A percentile compares a stretch with the other conserved stretches of the same genome.
phyloP scores from a whole-genome alignment of 2,329 filamentous ascomycete genomes.

The Colletotrichum somersetense region DNA sequence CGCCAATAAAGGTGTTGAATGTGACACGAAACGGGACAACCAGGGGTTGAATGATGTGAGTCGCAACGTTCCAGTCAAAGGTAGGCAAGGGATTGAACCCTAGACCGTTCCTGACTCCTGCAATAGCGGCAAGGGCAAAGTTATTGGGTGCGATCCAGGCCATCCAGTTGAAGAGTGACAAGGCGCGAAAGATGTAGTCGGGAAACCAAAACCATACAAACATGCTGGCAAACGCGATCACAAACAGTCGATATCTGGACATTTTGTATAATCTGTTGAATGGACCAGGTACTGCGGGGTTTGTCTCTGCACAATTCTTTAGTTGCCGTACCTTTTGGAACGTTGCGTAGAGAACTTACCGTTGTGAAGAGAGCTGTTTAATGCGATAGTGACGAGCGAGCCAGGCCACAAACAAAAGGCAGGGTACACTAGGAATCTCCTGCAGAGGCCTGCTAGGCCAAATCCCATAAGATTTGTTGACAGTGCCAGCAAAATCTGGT shows the following conservation, averaged over 20 bases:
- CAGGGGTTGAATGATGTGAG: slow-evolving; percentile 48
- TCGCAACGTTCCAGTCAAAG: slow-evolving; percentile 56
- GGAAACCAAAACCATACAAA: slow-evolving; percentile 67
- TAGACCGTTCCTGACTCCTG: slow-evolving; percentile 53
- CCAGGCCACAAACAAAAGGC: slow-evolving; percentile 64
- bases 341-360: slow-evolving; percentile 45
- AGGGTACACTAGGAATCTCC: slow-evolving; percentile 63
- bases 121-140: slow-evolving; percentile 51
- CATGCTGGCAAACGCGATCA: slow-evolving; percentile 56
- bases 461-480: slow-evolving; percentile 66
- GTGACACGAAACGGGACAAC: slow-evolving; percentile 49
- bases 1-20: slow-evolving; percentile 50
- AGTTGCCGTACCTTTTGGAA: slow-evolving; percentile 4
- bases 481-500: slow-evolving; percentile 60
- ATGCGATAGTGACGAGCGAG: slow-evolving; percentile 59
- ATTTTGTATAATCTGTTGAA: slow-evolving; percentile 51
- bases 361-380: slow-evolving; percentile 58
- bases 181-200: slow-evolving; percentile 60
- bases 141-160: slow-evolving; percentile 62
- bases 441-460: slow-evolving; percentile 61
- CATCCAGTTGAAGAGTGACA: slow-evolving; percentile 63
- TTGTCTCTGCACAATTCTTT: slow-evolving; percentile 39
- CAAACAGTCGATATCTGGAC: slow-evolving; percentile 58
- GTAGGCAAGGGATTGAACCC: slow-evolving; percentile 55
- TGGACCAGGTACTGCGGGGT: slow-evolving; percentile 47